These are phyloP conservation scores for Poa annua DNA, from an alignment of 176 grass and related monocot species.

Conservation along the genomic window DNA sequence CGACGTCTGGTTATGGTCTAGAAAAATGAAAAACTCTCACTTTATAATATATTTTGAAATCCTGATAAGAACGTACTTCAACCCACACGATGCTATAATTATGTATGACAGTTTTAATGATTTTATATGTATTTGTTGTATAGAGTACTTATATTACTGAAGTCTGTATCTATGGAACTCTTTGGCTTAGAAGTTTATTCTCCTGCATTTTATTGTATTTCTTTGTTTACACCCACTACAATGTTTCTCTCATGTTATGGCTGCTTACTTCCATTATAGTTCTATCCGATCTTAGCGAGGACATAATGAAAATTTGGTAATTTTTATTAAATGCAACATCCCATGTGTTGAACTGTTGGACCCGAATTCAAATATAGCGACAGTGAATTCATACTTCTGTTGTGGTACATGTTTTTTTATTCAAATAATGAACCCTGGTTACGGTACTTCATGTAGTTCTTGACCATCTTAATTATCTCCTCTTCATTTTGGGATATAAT, in stretches of 20 bases:
- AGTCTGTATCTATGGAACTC: too few relatives aligned
- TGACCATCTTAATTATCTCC: not conserved
- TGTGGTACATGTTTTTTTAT: not conserved
- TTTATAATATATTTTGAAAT: not conserved
- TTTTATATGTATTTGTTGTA: not conserved
- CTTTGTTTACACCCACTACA: too few relatives aligned
- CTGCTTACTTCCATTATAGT: not conserved
- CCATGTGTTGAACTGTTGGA: not conserved
- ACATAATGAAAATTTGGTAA: not conserved
- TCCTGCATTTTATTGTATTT: too few relatives aligned
- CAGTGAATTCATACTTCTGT: not conserved
- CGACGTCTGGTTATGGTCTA: not conserved
- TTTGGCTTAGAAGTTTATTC: too few relatives aligned
- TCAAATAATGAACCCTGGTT: not conserved
- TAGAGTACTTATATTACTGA: not conserved
- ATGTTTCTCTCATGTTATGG: too few relatives aligned
- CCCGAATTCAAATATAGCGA: not conserved
- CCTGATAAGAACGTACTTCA: not conserved
- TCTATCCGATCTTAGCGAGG: not conserved
- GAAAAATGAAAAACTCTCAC: not conserved
- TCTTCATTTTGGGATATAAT: not conserved
- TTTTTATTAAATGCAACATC: not conserved
- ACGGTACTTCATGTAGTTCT: not conserved
- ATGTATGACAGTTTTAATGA: not conserved
- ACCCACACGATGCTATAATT: not conserved